A percentile compares a stretch with the other conserved stretches of the same genome.
Evolutionary conservation across 1,284 basidiomycete genomes (phyloP).

Genomic region (Cutaneotrichosporon curvatum): DNA sequence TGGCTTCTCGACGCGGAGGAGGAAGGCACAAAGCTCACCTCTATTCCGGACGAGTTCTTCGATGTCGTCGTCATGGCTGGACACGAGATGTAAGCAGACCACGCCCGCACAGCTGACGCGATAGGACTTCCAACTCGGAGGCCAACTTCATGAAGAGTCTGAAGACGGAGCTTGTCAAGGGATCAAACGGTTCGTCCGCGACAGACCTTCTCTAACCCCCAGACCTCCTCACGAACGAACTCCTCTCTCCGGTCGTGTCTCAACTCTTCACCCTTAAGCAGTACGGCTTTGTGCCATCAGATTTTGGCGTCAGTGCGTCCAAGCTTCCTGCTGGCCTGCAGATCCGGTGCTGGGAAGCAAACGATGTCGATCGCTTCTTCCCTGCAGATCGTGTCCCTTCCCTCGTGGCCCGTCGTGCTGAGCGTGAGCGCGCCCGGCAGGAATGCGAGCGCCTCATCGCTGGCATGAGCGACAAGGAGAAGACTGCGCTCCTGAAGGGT

Average conservation of each 20-base stretch:
- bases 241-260: slow-evolving; percentile 21
- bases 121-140: slow-evolving; percentile 25
- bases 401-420: slow-evolving; percentile 12
- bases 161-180: slow-evolving; percentile 20
- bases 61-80: slow-evolving; percentile 32
- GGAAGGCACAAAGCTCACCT: slow-evolving; percentile 14
- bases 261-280: slow-evolving; percentile 29
- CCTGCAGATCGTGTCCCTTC: slow-evolving; percentile 20
- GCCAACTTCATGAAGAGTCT: slow-evolving; percentile 29
- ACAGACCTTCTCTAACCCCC: neutral
- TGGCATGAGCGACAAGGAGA: slow-evolving; percentile 28
- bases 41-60: slow-evolving; percentile 30
- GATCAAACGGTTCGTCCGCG: slow-evolving; percentile 10
- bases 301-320: slow-evolving; percentile 22
- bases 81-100: slow-evolving; percentile 32
- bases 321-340: slow-evolving; percentile 33
- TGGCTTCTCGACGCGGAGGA: slow-evolving; percentile 29
- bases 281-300: slow-evolving; percentile 31
- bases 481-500: slow-evolving; percentile 27
- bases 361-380: slow-evolving; percentile 26
- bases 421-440: slow-evolving; percentile 25
- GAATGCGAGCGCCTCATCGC: slow-evolving; percentile 25
- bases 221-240: slow-evolving; percentile 21
- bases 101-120: neutral
- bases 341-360: slow-evolving; percentile 37